Percentiles rank a stretch among this genome's conserved stretches.
Evolutionary conservation across 2,329 filamentous ascomycete species (phyloP).

Genomic region (Fusarium ramigenum): DNA sequence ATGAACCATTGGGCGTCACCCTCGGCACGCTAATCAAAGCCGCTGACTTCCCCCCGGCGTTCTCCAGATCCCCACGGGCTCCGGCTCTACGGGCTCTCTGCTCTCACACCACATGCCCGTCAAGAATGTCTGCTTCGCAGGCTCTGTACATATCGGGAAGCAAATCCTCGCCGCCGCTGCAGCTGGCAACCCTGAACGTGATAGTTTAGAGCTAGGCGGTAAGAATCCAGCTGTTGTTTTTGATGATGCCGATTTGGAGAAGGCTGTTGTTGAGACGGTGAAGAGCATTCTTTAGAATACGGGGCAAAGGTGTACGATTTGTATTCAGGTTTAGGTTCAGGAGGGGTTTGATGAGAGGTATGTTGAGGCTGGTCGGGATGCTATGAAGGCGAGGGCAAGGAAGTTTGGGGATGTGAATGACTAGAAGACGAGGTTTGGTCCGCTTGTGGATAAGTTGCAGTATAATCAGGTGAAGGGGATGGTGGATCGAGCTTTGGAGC

Average conservation of each 20-base stretch:
- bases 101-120: neutral
- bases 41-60: neutral
- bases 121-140: neutral
- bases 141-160: neutral
- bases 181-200: neutral
- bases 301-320: neutral
- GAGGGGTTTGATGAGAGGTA: neutral
- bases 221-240: neutral
- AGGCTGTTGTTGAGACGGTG: neutral
- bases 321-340: neutral
- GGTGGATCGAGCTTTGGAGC: neutral
- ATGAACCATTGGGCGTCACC: neutral
- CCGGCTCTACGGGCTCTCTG: rapidly evolving
- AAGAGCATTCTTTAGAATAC: neutral
- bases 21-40: too few species aligned
- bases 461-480: neutral
- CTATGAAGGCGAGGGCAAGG: too few species aligned
- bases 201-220: neutral
- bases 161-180: neutral
- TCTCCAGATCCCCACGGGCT: neutral
- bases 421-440: neutral
- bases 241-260: neutral
- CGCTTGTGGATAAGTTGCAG: neutral
- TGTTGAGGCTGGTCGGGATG: rapidly evolving
- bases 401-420: neutral